phyloP scores from a whole-genome alignment of 176 grass and related monocot genomes.

The Cenchrus purpureus region DNA sequence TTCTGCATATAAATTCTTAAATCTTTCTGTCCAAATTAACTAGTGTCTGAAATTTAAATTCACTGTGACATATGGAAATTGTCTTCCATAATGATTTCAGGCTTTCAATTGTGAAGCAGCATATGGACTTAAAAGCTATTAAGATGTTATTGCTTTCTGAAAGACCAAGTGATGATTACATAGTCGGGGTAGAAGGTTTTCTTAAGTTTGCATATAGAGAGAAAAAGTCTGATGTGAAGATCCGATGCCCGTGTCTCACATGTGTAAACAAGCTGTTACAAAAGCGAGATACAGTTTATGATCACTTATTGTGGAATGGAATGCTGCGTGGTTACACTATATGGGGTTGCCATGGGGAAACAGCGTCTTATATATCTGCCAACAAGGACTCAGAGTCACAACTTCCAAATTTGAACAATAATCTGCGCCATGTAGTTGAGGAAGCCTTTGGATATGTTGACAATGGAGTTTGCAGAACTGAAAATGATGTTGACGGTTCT shows the following conservation, averaged over 20 bases:
- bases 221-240: neutral
- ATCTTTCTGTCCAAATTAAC: too few relatives aligned
- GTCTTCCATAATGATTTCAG: too few relatives aligned
- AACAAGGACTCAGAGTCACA: neutral
- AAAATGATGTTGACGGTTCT: neutral
- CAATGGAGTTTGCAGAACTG: neutral
- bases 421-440: neutral
- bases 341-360: slow-evolving; percentile 10
- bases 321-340: slow-evolving; percentile 20
- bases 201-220: neutral
- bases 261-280: slow-evolving; percentile 3
- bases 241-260: neutral
- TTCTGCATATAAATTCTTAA: too few relatives aligned
- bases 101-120: too few relatives aligned
- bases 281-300: neutral
- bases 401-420: neutral
- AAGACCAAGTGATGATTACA: neutral
- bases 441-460: slow-evolving; percentile 1
- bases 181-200: neutral
- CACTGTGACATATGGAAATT: too few relatives aligned
- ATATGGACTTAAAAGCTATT: slow-evolving; percentile 13
- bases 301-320: neutral
- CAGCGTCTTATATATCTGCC: neutral
- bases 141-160: neutral
- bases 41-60: too few relatives aligned